Conservation (phyloP, 805 yeast genomes). For the Cyberlindnera saturnus region DNA sequence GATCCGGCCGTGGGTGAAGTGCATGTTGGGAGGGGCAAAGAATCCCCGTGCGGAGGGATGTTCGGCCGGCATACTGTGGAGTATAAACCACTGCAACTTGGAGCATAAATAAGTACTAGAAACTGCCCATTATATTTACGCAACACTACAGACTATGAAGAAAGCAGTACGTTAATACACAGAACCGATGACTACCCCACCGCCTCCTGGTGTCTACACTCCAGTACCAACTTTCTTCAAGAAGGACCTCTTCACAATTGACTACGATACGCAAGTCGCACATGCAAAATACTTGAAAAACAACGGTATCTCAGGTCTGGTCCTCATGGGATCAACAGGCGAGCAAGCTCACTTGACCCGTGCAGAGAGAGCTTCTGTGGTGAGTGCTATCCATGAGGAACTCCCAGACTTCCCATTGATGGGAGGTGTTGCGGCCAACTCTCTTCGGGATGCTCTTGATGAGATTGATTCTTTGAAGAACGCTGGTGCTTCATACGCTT, state of each 20-base stretch:
- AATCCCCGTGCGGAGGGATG: too few species aligned
- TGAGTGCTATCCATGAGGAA: conserved; percentile 28
- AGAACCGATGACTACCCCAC: conserved; percentile 16
- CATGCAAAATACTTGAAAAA: conserved; percentile 38
- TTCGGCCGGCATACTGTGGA: too few species aligned
- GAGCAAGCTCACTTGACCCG: conserved; percentile 46
- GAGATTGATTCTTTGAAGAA: conserved; percentile 30
- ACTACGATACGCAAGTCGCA: conserved; percentile 37
- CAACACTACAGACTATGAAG: too few species aligned
- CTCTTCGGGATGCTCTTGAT: conserved; percentile 37
- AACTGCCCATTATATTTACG: too few species aligned
- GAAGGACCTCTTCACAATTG: conserved; percentile 31
- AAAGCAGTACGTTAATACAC: too few species aligned
- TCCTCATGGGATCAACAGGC: conserved; percentile 50
- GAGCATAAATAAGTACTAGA: too few species aligned
- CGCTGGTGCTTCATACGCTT: conserved; percentile 35
- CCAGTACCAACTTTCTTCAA: conserved; percentile 52
- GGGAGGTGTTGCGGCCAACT: conserved; percentile 45
- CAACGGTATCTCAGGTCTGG: conserved; percentile 43
- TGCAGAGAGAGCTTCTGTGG: conserved; percentile 34
- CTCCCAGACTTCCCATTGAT: conserved; percentile 37
- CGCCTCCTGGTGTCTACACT: conserved; percentile 40
- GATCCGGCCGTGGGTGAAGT: too few species aligned
- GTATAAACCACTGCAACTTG: too few species aligned
- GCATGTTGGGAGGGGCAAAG: too few species aligned